These are phyloP conservation scores for Suhomyces panamericanus DNA, from an alignment of 1,139 yeast genomes.

Conservation along the genomic window DNA sequence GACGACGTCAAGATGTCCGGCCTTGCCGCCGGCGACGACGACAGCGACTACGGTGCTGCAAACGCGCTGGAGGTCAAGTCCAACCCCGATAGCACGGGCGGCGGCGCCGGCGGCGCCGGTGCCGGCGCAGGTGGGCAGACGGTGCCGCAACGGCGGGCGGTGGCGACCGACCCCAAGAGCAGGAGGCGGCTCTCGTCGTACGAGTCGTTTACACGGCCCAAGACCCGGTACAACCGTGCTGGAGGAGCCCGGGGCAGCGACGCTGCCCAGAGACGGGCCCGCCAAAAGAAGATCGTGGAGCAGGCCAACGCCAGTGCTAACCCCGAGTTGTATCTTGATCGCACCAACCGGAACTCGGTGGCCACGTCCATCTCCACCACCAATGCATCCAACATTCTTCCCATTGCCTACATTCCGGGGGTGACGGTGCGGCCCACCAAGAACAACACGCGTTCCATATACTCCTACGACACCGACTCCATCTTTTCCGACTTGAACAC, in stretches of 20 bases:
- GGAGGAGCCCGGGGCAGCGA: slow-evolving; percentile 16
- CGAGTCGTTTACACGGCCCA: slow-evolving; percentile 47
- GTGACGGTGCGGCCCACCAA: slow-evolving; percentile 67
- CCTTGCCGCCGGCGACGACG: slow-evolving; percentile 11
- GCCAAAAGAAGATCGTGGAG: slow-evolving; percentile 18
- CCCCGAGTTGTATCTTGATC: slow-evolving; percentile 25
- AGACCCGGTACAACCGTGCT: slow-evolving; percentile 21
- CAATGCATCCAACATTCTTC: slow-evolving; percentile 82
- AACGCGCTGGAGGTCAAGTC: slow-evolving; percentile 6
- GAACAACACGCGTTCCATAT: slow-evolving; percentile 48
- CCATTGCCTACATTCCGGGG: slow-evolving; percentile 95
- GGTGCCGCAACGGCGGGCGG: slow-evolving; percentile 12
- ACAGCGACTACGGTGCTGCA: slow-evolving; percentile 11
- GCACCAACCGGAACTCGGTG: slow-evolving; percentile 42
- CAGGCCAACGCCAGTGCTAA: slow-evolving; percentile 16
- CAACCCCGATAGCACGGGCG: slow-evolving; percentile 1
- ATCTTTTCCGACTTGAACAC: slow-evolving; percentile 53
- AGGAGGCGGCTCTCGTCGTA: slow-evolving; percentile 41
- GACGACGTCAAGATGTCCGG: slow-evolving; percentile 18
- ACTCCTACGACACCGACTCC: slow-evolving; percentile 52
- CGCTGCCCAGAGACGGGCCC: slow-evolving; percentile 18
- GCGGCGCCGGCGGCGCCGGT: slow-evolving; percentile 9
- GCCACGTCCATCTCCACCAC: slow-evolving; percentile 66
- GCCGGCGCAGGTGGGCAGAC: slow-evolving; percentile 8
- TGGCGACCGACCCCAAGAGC: slow-evolving; percentile 14